A percentile compares a stretch with the other conserved stretches of the same genome.
phyloP scores from a whole-genome alignment of 495 filamentous ascomycete genomes.

The Podospora anserina region DNA sequence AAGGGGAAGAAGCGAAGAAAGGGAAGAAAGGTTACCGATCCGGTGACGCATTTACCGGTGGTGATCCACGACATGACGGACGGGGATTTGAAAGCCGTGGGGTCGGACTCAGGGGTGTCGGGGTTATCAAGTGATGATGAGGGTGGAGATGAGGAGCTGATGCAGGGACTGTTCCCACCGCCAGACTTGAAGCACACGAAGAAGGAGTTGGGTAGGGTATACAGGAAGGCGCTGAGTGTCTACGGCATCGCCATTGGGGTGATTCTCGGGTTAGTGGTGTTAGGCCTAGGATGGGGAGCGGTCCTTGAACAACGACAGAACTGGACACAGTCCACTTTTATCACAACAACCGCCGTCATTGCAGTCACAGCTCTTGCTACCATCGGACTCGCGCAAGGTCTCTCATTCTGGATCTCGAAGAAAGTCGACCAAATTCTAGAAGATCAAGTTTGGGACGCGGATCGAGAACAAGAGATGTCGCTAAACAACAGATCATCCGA shows the following conservation, averaged over 20 bases:
- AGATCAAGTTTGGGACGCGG: conserved; percentile 60
- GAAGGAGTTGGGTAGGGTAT: conserved; percentile 46
- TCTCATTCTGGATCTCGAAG: conserved; percentile 53
- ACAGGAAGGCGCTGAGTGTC: conserved; percentile 35
- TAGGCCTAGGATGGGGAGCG: background rate
- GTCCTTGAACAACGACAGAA: background rate
- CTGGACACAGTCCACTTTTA: background rate
- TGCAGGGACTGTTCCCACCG: conserved; percentile 61
- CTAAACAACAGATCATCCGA: conserved; percentile 31
- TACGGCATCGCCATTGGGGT: background rate
- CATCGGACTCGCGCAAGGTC: conserved; percentile 38
- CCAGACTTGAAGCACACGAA: conserved; percentile 52
- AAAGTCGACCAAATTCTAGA: conserved; percentile 55
- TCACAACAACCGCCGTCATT: conserved; percentile 14
- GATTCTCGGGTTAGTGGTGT: conserved; percentile 10
- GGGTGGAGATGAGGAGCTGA: conserved; percentile 44
- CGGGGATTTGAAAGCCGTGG: conserved; percentile 49
- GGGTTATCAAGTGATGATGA: conserved; percentile 39
- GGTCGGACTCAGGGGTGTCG: conserved; percentile 20
- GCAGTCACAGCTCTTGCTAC: conserved; percentile 30
- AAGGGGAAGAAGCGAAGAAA: conserved; percentile 43
- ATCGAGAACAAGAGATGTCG: conserved; percentile 45
- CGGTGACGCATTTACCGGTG: conserved; percentile 65
- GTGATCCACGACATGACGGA: conserved; percentile 62
- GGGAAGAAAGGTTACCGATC: conserved; percentile 66